phyloP scores from a whole-genome alignment of 495 filamentous ascomycete genomes.

The Hypoxylon cercidicola region DNA sequence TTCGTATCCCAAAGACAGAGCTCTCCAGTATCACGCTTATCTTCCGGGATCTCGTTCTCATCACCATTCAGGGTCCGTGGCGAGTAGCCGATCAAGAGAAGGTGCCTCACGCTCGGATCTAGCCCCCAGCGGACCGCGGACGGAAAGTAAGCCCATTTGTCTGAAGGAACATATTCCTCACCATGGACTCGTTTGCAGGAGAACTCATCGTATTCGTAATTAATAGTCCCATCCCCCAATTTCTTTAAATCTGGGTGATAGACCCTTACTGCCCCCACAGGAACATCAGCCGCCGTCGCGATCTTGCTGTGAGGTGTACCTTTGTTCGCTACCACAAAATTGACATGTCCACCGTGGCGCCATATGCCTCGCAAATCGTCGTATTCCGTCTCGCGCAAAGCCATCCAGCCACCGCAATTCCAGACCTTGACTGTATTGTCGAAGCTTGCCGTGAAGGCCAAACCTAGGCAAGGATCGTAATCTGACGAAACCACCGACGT shows the following conservation, averaged over 20 bases:
- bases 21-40: constrained; percentile 67
- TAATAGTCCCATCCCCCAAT: constrained; percentile 31
- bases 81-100: constrained; percentile 81
- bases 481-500: constrained; percentile 80
- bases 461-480: constrained; percentile 67
- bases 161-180: constrained; percentile 54
- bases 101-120: constrained; percentile 56
- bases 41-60: constrained; percentile 65
- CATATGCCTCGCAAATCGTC: constrained; percentile 59
- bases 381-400: constrained; percentile 50
- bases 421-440: constrained; percentile 85
- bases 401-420: constrained; percentile 41
- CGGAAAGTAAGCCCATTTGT: constrained; percentile 70
- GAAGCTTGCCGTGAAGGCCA: constrained; percentile 81
- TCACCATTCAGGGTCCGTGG: constrained; percentile 63
- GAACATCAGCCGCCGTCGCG: constrained; percentile 63
- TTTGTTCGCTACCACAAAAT: constrained; percentile 72
- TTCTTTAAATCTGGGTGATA: constrained; percentile 51
- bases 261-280: constrained; percentile 59
- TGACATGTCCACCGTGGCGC: constrained; percentile 73
- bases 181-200: constrained; percentile 61
- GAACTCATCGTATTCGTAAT: constrained; percentile 49
- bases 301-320: constrained; percentile 52
- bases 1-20: constrained; percentile 76
- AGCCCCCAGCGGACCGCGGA: constrained; percentile 80